phyloP scores from a whole-genome alignment of 2,329 filamentous ascomycete species.

The Harringtonia lauricola region DNA sequence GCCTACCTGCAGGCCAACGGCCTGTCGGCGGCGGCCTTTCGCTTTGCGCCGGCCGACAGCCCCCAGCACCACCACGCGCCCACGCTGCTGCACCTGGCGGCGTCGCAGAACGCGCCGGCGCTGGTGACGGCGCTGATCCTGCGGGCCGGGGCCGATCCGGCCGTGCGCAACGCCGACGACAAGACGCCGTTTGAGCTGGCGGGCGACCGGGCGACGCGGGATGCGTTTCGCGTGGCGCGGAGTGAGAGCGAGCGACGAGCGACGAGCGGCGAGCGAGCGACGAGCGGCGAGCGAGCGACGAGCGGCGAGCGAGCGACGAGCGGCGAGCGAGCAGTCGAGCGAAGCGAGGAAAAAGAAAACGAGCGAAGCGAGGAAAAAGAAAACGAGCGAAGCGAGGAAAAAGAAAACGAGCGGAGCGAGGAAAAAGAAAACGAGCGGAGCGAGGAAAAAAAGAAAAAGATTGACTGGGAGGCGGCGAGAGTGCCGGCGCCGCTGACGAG shows the following conservation, averaged over 20 bases:
- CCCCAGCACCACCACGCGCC: slow-evolving; percentile 57
- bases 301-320: too few species aligned
- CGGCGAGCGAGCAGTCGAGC: too few species aligned
- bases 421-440: too few species aligned
- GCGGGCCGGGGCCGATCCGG: slow-evolving; percentile 67
- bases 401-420: too few species aligned
- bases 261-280: too few species aligned
- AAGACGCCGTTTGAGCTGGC: slow-evolving; percentile 79
- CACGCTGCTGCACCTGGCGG: slow-evolving; percentile 76
- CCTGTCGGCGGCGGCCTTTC: slow-evolving; percentile 54
- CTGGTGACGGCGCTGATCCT: slow-evolving; percentile 67
- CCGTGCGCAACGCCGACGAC: slow-evolving; percentile 58
- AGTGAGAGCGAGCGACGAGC: too few species aligned
- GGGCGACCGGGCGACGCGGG: slow-evolving; percentile 74
- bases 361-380: too few species aligned
- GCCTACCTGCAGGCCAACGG: slow-evolving; percentile 72
- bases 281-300: too few species aligned
- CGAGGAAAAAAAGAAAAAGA: too few species aligned
- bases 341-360: too few species aligned
- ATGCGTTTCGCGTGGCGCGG: slow-evolving; percentile 85
- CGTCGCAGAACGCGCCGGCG: slow-evolving; percentile 66
- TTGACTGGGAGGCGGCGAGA: slow-evolving; percentile 65
- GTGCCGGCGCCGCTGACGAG: slow-evolving; percentile 63
- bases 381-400: too few species aligned
- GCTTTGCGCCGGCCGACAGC: slow-evolving; percentile 59